Conservation (phyloP, 352 stramenopile species). For the Blastocystis sp. region DNA sequence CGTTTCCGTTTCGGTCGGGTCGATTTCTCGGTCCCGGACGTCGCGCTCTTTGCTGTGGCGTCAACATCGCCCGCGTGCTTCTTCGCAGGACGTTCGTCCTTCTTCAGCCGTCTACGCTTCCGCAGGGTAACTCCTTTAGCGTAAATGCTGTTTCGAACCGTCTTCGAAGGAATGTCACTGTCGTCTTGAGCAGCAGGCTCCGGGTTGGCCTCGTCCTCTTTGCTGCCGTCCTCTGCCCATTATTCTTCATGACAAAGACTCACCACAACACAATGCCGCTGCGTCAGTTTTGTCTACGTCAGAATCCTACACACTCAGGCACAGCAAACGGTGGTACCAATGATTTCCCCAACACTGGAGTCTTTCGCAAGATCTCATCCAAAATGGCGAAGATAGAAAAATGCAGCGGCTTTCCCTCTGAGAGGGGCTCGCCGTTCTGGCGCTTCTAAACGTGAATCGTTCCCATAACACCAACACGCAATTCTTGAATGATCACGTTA, state of each 20-base stretch:
- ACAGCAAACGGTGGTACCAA: background rate
- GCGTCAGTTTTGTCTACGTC: conserved; percentile 14
- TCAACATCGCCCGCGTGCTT: no score
- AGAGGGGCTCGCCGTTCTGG: conserved; percentile 8
- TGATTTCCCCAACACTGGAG: conserved; percentile 20
- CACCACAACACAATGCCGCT: no score
- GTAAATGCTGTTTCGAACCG: background rate
- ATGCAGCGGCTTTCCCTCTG: background rate
- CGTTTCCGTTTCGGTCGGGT: background rate
- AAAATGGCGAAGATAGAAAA: conserved; percentile 27
- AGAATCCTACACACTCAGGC: background rate
- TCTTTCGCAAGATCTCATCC: conserved; percentile 26
- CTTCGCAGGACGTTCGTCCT: no score
- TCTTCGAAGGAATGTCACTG: conserved; percentile 13
- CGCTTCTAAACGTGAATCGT: background rate
- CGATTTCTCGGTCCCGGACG: no score
- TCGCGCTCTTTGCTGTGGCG: no score
- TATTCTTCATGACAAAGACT: no score
- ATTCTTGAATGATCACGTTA: conserved; percentile 41
- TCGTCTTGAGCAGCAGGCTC: no score
- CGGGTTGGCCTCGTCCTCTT: no score
- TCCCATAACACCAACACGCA: background rate
- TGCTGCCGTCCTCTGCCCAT: no score
- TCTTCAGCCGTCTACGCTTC: no score
- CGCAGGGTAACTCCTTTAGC: no score